A percentile compares a stretch with the other conserved stretches of the same genome.
Conservation (phyloP, 1,284 basidiomycete genomes). For the Neolentinus lepideus region DNA sequence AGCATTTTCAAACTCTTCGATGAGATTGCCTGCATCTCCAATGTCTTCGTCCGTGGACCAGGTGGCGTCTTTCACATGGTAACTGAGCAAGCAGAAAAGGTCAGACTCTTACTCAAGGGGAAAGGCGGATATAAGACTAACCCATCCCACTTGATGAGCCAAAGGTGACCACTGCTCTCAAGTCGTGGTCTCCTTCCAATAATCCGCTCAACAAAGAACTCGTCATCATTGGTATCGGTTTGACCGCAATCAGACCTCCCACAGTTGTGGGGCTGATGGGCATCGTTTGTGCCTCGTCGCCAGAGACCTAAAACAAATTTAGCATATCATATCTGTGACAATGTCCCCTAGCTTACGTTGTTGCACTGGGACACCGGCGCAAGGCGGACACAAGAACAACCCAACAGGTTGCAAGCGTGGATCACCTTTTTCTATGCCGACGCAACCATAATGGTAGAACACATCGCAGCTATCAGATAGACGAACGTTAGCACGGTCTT, state of each 20-base stretch:
- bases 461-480: conserved; percentile 20
- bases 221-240: conserved; percentile 7
- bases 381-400: conserved; percentile 22
- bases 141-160: conserved; percentile 31
- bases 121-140: conserved; percentile 9
- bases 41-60: conserved; percentile 6
- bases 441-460: conserved; percentile 30
- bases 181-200: conserved; percentile 20
- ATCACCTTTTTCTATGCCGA: conserved; percentile 19
- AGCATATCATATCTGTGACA: not conserved
- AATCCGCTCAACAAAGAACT: conserved; percentile 24
- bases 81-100: not conserved
- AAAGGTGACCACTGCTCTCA: conserved; percentile 12
- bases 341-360: not conserved
- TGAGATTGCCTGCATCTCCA: conserved; percentile 1
- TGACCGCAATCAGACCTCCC: conserved; percentile 8
- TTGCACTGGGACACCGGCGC: conserved; percentile 7
- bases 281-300: conserved; percentile 3
- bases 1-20: conserved; percentile 1
- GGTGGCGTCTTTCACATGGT: conserved; percentile 1
- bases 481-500: not conserved
- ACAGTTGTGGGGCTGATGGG: conserved; percentile 2
- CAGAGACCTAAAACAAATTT: not conserved
- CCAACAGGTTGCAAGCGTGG: conserved; percentile 14
- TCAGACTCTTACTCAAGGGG: not conserved